phyloP scores from a whole-genome alignment of 495 filamentous ascomycete species.

The Neurospora terricola region DNA sequence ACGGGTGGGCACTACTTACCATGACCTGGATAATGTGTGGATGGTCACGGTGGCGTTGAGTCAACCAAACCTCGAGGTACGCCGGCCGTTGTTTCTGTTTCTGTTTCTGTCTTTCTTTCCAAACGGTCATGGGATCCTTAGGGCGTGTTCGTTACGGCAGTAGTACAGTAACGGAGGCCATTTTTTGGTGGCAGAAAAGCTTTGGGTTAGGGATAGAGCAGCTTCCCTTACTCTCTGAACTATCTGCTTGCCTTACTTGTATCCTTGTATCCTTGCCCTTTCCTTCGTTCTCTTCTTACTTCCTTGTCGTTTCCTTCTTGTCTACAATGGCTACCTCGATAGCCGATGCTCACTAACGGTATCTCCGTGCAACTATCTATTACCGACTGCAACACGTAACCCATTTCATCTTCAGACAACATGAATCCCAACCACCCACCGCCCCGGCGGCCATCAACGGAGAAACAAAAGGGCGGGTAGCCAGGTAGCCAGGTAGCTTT shows the following conservation, averaged over 20 bases:
- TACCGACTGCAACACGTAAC: background rate
- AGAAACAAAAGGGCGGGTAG: background rate
- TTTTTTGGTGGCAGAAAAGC: too few relatives aligned
- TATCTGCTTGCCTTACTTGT: background rate
- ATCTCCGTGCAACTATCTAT: too few relatives aligned
- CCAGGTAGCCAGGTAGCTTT: background rate
- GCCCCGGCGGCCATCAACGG: background rate
- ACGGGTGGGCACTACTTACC: background rate
- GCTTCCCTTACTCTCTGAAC: too few relatives aligned
- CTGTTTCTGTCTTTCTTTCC: background rate
- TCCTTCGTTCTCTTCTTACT: background rate
- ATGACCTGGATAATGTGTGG: background rate
- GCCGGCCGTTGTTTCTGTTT: background rate
- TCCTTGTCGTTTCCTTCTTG: too few relatives aligned
- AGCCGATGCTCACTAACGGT: too few relatives aligned
- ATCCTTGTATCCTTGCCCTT: background rate
- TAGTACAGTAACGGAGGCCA: too few relatives aligned
- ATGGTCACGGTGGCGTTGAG: background rate
- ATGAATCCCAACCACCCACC: background rate
- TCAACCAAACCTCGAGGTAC: background rate
- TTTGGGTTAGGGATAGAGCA: too few relatives aligned
- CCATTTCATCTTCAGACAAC: background rate
- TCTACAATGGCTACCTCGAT: too few relatives aligned
- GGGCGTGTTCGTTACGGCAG: too few relatives aligned
- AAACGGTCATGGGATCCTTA: background rate